A percentile compares a stretch with the other conserved stretches of the same genome.
These are phyloP conservation scores for Sphaerobolus stellatus DNA, from an alignment of 1,284 basidiomycete species.

Conservation along the genomic window DNA sequence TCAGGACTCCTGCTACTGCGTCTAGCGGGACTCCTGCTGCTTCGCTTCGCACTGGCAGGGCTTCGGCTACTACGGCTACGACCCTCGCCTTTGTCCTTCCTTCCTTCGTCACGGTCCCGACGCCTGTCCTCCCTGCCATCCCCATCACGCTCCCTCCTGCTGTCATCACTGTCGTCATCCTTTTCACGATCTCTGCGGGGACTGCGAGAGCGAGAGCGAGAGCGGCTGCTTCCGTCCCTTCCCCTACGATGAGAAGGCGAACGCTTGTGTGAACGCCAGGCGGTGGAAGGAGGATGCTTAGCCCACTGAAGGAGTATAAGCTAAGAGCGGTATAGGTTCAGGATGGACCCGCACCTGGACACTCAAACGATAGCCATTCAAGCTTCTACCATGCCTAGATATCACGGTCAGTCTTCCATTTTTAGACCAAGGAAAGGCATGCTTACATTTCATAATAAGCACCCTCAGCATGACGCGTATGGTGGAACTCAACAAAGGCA, in stretches of 20 bases:
- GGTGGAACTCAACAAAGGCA: slow-evolving; percentile 89
- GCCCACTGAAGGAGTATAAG: slow-evolving; percentile 83
- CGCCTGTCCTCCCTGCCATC: slow-evolving; percentile 31
- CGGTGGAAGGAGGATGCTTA: slow-evolving; percentile 83
- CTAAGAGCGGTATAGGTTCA: too few species aligned
- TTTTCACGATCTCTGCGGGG: slow-evolving; percentile 36
- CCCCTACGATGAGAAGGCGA: slow-evolving; percentile 43
- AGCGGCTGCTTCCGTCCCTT: slow-evolving; percentile 12
- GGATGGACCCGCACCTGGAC: slow-evolving; percentile 63
- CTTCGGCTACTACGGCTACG: slow-evolving; percentile 31
- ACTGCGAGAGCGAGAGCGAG: slow-evolving; percentile 34
- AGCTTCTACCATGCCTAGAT: slow-evolving; percentile 76
- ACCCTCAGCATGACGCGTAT: slow-evolving; percentile 83
- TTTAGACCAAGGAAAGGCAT: not conserved
- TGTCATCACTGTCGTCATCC: slow-evolving; percentile 24
- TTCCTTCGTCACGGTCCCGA: slow-evolving; percentile 36
- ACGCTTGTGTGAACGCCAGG: slow-evolving; percentile 78
- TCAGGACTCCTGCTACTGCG: slow-evolving; percentile 55
- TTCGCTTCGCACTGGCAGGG: too few species aligned
- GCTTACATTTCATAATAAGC: slow-evolving; percentile 89
- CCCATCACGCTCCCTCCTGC: slow-evolving; percentile 26
- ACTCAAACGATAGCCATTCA: slow-evolving; percentile 80
- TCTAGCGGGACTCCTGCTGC: too few species aligned
- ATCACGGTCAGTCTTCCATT: too few species aligned
- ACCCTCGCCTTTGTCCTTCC: slow-evolving; percentile 19